phyloP scores from a whole-genome alignment of 179 eudicot genomes.

The Kewa caespitosa region DNA sequence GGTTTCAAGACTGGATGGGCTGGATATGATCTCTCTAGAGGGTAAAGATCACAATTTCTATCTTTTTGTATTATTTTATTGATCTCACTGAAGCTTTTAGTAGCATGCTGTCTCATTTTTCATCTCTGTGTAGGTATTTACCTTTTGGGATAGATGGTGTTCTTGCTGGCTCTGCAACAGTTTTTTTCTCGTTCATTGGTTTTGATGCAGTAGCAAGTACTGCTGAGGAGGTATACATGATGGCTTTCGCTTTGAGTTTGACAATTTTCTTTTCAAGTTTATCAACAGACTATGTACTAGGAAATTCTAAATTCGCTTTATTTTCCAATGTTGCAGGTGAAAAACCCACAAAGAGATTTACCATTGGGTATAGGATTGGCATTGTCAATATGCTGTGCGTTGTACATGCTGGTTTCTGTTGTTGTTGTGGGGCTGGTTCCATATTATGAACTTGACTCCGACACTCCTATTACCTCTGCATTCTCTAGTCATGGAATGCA shows the following conservation, averaged over 20 bases:
- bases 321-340: slow-evolving; percentile 51
- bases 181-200: slow-evolving; percentile 88
- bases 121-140: slow-evolving; percentile 46
- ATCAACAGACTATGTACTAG: neutral
- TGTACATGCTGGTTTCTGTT: slow-evolving; percentile 87
- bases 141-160: slow-evolving; percentile 84
- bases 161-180: slow-evolving; percentile 93
- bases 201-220: slow-evolving; percentile 97
- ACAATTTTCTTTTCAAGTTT: neutral
- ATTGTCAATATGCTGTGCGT: slow-evolving; percentile 66
- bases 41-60: slow-evolving; percentile 40
- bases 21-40: slow-evolving; percentile 75
- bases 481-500: slow-evolving; percentile 83
- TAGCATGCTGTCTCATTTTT: neutral
- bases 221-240: slow-evolving; percentile 74
- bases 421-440: slow-evolving; percentile 91
- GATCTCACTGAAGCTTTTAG: neutral
- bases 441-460: slow-evolving; percentile 84
- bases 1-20: slow-evolving; percentile 88
- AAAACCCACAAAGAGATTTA: slow-evolving; percentile 89
- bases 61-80: neutral
- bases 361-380: slow-evolving; percentile 87
- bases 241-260: neutral
- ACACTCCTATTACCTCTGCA: slow-evolving; percentile 92
- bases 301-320: neutral